Conservation (phyloP, 805 yeast species). For the Spathaspora hagerdaliae region DNA sequence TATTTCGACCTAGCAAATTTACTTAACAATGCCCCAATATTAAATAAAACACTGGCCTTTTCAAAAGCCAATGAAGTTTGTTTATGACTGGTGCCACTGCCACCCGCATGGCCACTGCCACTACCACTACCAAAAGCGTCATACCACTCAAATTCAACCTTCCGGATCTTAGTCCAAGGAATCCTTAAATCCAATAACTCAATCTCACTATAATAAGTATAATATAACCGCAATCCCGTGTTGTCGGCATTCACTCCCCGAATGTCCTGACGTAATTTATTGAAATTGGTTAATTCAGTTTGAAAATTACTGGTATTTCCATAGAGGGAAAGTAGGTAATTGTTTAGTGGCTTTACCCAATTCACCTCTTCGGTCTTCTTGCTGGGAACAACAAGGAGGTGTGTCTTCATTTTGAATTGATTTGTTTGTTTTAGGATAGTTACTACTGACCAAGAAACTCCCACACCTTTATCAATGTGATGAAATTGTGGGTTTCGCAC, state of each 20-base stretch:
- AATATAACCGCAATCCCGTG: constrained; percentile 51
- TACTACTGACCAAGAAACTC: too few species aligned
- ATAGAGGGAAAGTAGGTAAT: constrained; percentile 56
- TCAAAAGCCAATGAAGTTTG: constrained; percentile 85
- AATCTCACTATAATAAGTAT: constrained; percentile 73
- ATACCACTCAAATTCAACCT: constrained; percentile 69
- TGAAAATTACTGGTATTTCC: constrained; percentile 58
- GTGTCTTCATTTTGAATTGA: constrained; percentile 19
- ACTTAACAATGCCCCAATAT: constrained; percentile 63
- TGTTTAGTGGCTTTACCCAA: constrained; percentile 60
- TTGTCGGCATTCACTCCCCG: constrained; percentile 43
- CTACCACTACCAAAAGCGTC: constrained; percentile 58
- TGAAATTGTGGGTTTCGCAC: too few species aligned
- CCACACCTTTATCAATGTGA: too few species aligned
- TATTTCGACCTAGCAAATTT: constrained; percentile 41
- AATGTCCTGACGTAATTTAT: constrained; percentile 57
- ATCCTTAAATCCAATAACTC: constrained; percentile 76
- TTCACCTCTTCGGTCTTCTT: constrained; percentile 56
- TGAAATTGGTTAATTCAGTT: constrained; percentile 51
- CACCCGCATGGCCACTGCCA: constrained; percentile 57
- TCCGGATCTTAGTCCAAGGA: constrained; percentile 56
- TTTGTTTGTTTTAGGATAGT: too few species aligned
- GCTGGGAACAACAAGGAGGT: constrained; percentile 19
- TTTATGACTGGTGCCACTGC: constrained; percentile 40
- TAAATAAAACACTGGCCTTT: constrained; percentile 80